Evolutionary conservation across 257 asterid genomes (phyloP), one percentile per base, ranked within the genome.

Genomic region (Solanum rostratum): DNA sequence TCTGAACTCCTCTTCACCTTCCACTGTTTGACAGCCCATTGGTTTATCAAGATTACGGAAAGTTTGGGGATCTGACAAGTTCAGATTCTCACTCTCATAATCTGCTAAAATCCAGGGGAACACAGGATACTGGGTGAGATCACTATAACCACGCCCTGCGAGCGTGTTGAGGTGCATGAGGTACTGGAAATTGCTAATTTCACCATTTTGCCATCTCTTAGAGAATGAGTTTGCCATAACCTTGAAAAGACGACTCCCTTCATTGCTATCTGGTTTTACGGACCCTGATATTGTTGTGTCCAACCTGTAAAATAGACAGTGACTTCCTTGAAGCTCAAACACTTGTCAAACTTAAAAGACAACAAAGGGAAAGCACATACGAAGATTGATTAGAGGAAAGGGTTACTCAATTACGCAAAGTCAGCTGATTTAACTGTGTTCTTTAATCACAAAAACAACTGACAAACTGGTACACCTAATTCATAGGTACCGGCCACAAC

Each of bases 201-300:
- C 99, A 85, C 99, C 99, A 92, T 93, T 95, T 91, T 97, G 99
- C 99, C 99, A 97, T 90, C 99, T 92, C 92, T 95, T 97, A 85
- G 99, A 97, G 82, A 97, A 95, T 71, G 99, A 95, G 85, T 91
- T 97, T 6, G 99, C 98, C 99, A 94, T 92, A 88, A 94, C 93
- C 90, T 97, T 97, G 87, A 97, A 97, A 83, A 97, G 96, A 83
- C 99, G 99, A 85, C 99, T 95, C 84, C 99, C 99, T 86, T 97
- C 99, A 84, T 87, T 95, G 94, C 92, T 86, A 81, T 97, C 99
- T 89, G 92, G 99, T 90, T 95, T 97, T 30, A 91, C 87, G 84
- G 97, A 91, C 80, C 99, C 99, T 45, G 98, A 94, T 87, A 97
- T 95, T 9, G 99, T 97, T 19, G 98, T 92, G 91, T 97, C 99